phyloP scores from a whole-genome alignment of 257 asterid genomes.

The Capsicum rhomboideum region DNA sequence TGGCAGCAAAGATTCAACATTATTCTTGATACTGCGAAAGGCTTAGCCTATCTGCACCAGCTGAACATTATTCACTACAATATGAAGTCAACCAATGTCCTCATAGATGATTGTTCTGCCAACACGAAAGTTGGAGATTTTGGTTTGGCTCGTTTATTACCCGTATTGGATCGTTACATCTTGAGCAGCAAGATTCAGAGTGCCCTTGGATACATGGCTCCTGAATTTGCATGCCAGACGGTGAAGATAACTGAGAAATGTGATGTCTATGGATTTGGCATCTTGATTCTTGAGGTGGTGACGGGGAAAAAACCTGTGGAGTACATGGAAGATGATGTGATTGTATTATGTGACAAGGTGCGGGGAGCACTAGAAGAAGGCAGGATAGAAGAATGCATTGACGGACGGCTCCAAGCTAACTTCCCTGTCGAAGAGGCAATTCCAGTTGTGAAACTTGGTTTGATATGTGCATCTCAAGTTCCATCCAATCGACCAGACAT shows the following conservation, averaged over 20 bases:
- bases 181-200: conserved; percentile 84
- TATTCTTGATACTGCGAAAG: conserved; percentile 58
- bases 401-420: conserved; percentile 36
- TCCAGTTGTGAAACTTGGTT: conserved; percentile 66
- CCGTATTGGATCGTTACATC: conserved; percentile 51
- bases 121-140: conserved; percentile 70
- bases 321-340: conserved; percentile 81
- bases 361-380: conserved; percentile 69
- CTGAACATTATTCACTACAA: conserved; percentile 58
- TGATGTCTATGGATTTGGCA: conserved; percentile 79
- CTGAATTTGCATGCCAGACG: conserved; percentile 75
- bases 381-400: conserved; percentile 62
- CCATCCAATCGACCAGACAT: conserved; percentile 80
- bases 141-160: conserved; percentile 62
- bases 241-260: conserved; percentile 83
- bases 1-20: conserved; percentile 67
- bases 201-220: conserved; percentile 86
- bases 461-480: conserved; percentile 81
- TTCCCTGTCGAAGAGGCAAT: conserved; percentile 64
- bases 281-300: conserved; percentile 52
- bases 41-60: conserved; percentile 61
- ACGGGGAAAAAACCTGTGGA: conserved; percentile 79
- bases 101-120: conserved; percentile 37
- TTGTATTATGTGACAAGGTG: conserved; percentile 69
- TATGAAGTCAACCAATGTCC: conserved; percentile 56